A percentile compares a stretch with the other conserved stretches of the same genome.
phyloP scores from a whole-genome alignment of 305 asterid genomes.

The Solanum hybrid region DNA sequence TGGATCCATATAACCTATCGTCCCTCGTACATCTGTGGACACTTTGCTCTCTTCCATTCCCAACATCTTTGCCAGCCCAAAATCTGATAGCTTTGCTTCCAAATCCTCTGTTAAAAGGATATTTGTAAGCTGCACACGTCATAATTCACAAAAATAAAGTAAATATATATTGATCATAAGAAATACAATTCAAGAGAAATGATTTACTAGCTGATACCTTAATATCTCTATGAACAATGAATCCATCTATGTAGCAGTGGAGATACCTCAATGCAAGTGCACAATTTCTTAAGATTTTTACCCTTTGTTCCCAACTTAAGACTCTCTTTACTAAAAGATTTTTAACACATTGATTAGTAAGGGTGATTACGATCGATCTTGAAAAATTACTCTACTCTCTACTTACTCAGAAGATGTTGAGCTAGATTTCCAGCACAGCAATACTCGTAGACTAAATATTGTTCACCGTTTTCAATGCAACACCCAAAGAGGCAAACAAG shows the following conservation, averaged over 20 bases:
- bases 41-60: slow-evolving; percentile 79
- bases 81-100: slow-evolving; percentile 73
- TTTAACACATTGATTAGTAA: background rate
- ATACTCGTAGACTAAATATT: slow-evolving; percentile 59
- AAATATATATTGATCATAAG: background rate
- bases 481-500: slow-evolving; percentile 68
- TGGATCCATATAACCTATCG: slow-evolving; percentile 85
- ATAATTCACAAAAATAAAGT: background rate
- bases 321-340: slow-evolving; percentile 10
- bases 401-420: slow-evolving; percentile 54
- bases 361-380: background rate
- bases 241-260: too few species aligned
- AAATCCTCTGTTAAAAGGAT: slow-evolving; percentile 57
- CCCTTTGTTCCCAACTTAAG: too few species aligned
- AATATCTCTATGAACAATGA: too few species aligned
- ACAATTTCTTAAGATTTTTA: too few species aligned
- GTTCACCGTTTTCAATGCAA: slow-evolving; percentile 66
- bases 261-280: too few species aligned
- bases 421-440: slow-evolving; percentile 66
- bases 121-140: slow-evolving; percentile 47
- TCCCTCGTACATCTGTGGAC: slow-evolving; percentile 72
- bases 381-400: background rate
- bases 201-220: too few species aligned
- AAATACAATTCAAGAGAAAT: background rate
- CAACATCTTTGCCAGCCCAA: slow-evolving; percentile 65